Evolutionary conservation across 257 asterid species (phyloP).

Genomic region (Ajuga chamaepitys): DNA sequence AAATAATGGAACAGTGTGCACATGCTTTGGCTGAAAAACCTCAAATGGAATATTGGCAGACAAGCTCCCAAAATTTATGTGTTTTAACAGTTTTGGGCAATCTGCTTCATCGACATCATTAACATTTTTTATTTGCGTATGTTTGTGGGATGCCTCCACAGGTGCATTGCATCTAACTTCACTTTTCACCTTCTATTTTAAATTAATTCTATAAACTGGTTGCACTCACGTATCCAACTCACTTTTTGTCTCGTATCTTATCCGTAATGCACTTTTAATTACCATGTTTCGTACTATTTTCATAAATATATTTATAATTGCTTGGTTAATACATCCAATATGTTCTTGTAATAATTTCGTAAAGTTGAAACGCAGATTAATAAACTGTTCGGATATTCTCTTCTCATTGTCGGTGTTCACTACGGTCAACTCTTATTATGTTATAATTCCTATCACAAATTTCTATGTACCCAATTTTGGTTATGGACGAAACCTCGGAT

Average conservation of each 20-base stretch:
- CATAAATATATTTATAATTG: not conserved
- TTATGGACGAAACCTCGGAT: no score
- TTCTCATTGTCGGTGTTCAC: constrained; percentile 3
- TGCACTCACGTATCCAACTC: not conserved
- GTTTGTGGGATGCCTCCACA: not conserved
- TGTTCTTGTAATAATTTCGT: not conserved
- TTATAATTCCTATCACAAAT: not conserved
- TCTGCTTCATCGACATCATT: not conserved
- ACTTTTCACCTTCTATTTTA: not conserved
- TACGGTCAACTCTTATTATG: not conserved
- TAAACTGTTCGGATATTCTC: not conserved
- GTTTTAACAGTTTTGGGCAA: not conserved
- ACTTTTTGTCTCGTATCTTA: not conserved
- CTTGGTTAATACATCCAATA: not conserved
- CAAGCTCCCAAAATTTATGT: not conserved
- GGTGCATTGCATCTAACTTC: constrained; percentile 13
- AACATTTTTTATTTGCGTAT: not conserved
- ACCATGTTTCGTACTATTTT: no score
- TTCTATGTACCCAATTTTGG: no score
- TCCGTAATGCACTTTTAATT: not conserved
- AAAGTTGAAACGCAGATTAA: not conserved
- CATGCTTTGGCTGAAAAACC: not conserved
- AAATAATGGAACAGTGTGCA: not conserved
- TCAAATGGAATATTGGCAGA: not conserved
- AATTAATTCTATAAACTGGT: not conserved